Conservation (phyloP, 805 yeast species). For the Pichia heedii region DNA sequence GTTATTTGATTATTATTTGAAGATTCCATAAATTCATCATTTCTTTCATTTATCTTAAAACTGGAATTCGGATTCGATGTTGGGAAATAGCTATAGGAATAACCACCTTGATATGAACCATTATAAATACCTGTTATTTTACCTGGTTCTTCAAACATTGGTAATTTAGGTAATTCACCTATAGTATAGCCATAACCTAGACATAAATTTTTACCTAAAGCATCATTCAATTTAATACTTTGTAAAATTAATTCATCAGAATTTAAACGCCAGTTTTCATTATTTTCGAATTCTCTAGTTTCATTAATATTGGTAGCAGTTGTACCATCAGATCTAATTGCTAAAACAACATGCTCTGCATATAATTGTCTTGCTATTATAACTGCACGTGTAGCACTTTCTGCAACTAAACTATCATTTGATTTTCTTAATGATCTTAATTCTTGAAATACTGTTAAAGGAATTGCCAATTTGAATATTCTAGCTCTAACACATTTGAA, state of each 20-base stretch:
- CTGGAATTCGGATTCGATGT: background rate
- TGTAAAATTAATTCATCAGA: slow-evolving; percentile 63
- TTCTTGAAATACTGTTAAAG: slow-evolving; percentile 72
- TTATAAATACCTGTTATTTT: slow-evolving; percentile 9
- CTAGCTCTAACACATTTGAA: slow-evolving; percentile 57
- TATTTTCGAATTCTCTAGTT: slow-evolving; percentile 64
- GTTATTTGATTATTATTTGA: background rate
- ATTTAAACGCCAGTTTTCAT: slow-evolving; percentile 61
- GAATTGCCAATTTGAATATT: slow-evolving; percentile 53
- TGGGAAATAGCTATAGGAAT: slow-evolving; percentile 2
- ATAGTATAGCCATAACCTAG: slow-evolving; percentile 19
- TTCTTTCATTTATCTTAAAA: background rate
- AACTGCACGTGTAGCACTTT: slow-evolving; percentile 74
- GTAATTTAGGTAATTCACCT: slow-evolving; percentile 9
- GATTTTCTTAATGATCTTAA: slow-evolving; percentile 61
- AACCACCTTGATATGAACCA: slow-evolving; percentile 11
- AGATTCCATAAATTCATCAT: background rate
- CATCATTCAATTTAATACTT: slow-evolving; percentile 32
- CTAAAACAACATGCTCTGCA: slow-evolving; percentile 43
- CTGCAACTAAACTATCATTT: slow-evolving; percentile 63
- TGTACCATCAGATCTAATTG: slow-evolving; percentile 62
- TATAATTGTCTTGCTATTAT: slow-evolving; percentile 63
- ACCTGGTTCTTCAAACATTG: slow-evolving; percentile 8
- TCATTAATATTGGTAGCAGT: slow-evolving; percentile 61
- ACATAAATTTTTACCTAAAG: slow-evolving; percentile 21